Conservation (phyloP, 1,284 basidiomycete species). For the Sporisorium scitamineum region DNA sequence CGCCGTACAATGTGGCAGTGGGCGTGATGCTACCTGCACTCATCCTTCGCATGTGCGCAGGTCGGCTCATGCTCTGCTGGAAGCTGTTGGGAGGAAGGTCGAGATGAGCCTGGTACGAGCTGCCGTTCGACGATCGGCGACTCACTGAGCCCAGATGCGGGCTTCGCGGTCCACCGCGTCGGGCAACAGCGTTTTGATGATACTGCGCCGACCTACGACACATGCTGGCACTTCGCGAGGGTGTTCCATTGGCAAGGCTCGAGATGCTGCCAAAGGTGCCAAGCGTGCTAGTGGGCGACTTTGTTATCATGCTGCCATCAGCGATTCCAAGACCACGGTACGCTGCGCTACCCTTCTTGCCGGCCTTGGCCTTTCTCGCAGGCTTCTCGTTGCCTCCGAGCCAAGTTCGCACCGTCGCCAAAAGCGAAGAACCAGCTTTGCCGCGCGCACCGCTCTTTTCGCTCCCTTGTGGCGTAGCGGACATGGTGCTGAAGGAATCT, state of each 20-base stretch:
- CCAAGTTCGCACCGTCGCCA: constrained; percentile 79
- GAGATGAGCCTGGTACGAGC: constrained; percentile 32
- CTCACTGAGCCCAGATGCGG: constrained; percentile 49
- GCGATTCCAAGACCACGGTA: constrained; percentile 32
- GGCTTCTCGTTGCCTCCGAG: constrained; percentile 80
- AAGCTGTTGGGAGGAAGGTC: constrained; percentile 37
- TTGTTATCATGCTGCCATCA: constrained; percentile 14
- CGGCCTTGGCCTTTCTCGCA: constrained; percentile 80
- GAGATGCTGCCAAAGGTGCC: constrained; percentile 21
- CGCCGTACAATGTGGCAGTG: constrained; percentile 53
- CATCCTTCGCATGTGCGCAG: constrained; percentile 48
- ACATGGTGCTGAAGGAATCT: constrained; percentile 60
- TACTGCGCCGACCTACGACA: constrained; percentile 35
- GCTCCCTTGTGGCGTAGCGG: constrained; percentile 40
- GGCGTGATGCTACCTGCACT: constrained; percentile 65
- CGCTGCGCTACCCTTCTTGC: constrained; percentile 76
- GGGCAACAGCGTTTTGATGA: constrained; percentile 18
- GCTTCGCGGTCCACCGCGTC: constrained; percentile 41
- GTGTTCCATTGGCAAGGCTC: constrained; percentile 21
- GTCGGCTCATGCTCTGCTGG: constrained; percentile 39
- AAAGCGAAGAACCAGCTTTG: constrained; percentile 54
- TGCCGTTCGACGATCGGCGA: constrained; percentile 53
- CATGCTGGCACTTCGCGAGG: constrained; percentile 27
- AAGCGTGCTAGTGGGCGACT: constrained; percentile 23
- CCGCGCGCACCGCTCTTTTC: constrained; percentile 36